Base-by-base conservation (phyloP, 495 filamentous ascomycete genomes). In the Hamigera avellanea region DNA sequence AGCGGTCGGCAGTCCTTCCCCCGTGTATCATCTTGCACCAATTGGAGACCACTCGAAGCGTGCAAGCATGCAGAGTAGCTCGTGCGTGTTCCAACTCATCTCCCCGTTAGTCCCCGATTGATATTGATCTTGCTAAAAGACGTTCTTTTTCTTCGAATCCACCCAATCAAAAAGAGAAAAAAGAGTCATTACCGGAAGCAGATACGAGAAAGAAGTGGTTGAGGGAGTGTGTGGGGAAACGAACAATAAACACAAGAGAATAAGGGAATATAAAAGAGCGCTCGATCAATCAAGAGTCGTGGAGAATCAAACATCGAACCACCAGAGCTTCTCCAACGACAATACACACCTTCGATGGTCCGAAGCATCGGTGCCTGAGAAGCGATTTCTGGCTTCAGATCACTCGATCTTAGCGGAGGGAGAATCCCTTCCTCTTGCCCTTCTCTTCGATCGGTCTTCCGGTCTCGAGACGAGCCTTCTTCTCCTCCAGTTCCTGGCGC, bases 401-500 rank as follows among this genome's bases (percentile, higher is more conserved):
- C 33, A 36, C 33, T 25, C 38, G 27, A 19, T 28, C 18, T 60
- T 87, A 93, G 67, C 89, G 88, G 48, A 98, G 79, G 33, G 91
- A 98, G 73, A 98, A 98, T 31, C 91, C 91, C 82, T 96, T 96
- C 67, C 84, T 75, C 66, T 83, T 82, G 49, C 63, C 65, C 72
- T 95, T 88, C 69, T 95, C 86, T 70, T 96, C 91, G 70, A 96
- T 64, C 39, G 93, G 93, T 49, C 89, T 70, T 51, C 91, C 91
- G 52, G 75, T 93, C 64, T 98, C 91, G 66, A 98, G 66, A 44
- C 91, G 76, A 35, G 69, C 46, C 67, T 95, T 98, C 81, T 98
- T 98, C 58, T 98, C 91, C 54, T 98, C 91, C 49, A 98, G 73
- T 59, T 98, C 91, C 57, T 72, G 55, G 56, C 87, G 80, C 67